Evolutionary conservation across 306 rosid species (phyloP).

Genomic region (Benincasa hispida): DNA sequence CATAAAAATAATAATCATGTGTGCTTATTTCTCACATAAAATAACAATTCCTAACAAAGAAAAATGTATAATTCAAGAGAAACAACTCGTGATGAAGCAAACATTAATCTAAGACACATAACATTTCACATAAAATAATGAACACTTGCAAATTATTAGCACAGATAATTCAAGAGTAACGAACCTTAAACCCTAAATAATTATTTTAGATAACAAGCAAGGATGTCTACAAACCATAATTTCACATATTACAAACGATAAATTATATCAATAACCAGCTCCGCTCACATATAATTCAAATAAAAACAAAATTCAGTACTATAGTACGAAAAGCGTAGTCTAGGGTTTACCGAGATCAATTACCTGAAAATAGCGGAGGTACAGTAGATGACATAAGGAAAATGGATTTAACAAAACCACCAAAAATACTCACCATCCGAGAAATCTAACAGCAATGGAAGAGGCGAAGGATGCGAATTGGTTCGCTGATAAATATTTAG

Average conservation of each 20-base stretch:
- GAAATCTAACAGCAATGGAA: not conserved
- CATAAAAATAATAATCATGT: not conserved
- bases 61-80: not conserved
- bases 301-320: not conserved
- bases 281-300: not conserved
- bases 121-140: conserved; percentile 6
- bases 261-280: not conserved
- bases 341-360: conserved; percentile 10
- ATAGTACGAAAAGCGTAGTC: not conserved
- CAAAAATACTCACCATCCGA: not conserved
- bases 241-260: not conserved
- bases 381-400: not conserved
- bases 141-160: not conserved
- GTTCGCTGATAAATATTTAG: conserved; percentile 1
- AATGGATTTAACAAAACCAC: not conserved
- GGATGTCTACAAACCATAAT: not conserved
- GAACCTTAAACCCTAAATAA: conserved; percentile 12
- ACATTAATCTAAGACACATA: not conserved
- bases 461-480: not conserved
- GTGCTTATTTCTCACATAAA: conserved; percentile 7
- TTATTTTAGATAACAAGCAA: not conserved
- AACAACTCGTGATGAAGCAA: not conserved
- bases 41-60: not conserved
- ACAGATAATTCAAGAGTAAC: not conserved
- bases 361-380: not conserved